Percentiles rank a stretch among this genome's conserved stretches.
phyloP scores from a whole-genome alignment of 2,329 filamentous ascomycete species.

The Metarhizium rileyi region DNA sequence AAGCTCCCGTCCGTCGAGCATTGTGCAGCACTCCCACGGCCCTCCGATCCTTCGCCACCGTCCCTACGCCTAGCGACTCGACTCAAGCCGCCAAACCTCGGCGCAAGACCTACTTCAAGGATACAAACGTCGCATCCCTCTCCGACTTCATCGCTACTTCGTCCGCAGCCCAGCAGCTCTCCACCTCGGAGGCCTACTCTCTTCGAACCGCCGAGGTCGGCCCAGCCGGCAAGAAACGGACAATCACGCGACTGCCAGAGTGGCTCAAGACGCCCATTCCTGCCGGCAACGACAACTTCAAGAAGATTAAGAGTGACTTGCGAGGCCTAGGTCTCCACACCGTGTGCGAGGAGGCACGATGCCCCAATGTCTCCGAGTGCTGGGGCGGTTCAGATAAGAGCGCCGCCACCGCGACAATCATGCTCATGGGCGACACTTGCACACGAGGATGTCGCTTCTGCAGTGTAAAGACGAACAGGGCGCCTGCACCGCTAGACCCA shows the following conservation, averaged over 20 bases:
- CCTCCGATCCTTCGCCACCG: constrained; percentile 36
- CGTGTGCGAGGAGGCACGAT: constrained; percentile 94
- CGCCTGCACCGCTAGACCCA: constrained; percentile 71
- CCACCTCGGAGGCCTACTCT: constrained; percentile 46
- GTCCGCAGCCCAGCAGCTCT: constrained; percentile 31
- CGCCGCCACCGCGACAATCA: constrained; percentile 92
- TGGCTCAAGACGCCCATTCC: constrained; percentile 98
- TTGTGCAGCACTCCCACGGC: constrained; percentile 22
- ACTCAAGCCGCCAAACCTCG: constrained; percentile 15
- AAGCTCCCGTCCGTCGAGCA: constrained; percentile 32
- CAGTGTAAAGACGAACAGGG: constrained; percentile 80
- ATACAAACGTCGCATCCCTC: constrained; percentile 46
- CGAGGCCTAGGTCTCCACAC: constrained; percentile 85
- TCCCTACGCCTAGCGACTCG: constrained; percentile 24
- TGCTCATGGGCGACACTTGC: constrained; percentile 98
- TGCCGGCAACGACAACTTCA: constrained; percentile 69
- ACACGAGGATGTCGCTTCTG: constrained; percentile 95
- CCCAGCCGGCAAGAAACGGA: constrained; percentile 50
- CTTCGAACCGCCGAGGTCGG: constrained; percentile 55
- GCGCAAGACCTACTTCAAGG: constrained; percentile 48
- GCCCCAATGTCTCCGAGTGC: constrained; percentile 95
- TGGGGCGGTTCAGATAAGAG: constrained; percentile 88
- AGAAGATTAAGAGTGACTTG: constrained; percentile 89
- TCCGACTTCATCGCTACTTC: constrained; percentile 44
- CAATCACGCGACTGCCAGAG: constrained; percentile 67